These are phyloP conservation scores for Mrakia gelida DNA, from an alignment of 768 basidiomycete species.

Conservation along the genomic window DNA sequence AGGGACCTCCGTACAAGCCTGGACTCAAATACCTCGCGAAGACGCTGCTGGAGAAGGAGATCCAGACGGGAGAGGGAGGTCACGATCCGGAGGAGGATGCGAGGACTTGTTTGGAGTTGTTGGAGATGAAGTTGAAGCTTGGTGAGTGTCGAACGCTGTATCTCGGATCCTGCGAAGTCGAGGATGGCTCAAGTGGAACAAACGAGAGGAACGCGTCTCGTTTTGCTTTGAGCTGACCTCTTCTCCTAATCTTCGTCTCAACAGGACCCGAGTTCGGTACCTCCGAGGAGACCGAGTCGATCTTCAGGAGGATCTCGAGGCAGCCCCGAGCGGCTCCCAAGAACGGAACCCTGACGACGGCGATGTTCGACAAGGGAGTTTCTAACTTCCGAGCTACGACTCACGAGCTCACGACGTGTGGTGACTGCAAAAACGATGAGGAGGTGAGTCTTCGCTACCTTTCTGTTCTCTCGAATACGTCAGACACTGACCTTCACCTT, in stretches of 20 bases:
- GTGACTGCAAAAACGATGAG: constrained; percentile 51
- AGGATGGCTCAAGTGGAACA: neutral
- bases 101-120: constrained; percentile 73
- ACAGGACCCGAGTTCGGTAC: constrained; percentile 73
- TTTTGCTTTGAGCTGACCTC: neutral
- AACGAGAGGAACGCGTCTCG: neutral
- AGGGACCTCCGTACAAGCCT: constrained; percentile 88
- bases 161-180: too few relatives aligned
- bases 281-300: constrained; percentile 76
- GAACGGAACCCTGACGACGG: constrained; percentile 23
- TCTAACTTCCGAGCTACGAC: constrained; percentile 13
- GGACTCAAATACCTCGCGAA: constrained; percentile 95
- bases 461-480: neutral
- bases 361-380: constrained; percentile 29
- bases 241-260: neutral
- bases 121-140: constrained; percentile 72
- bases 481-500: neutral
- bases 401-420: constrained; percentile 4
- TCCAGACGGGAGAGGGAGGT: constrained; percentile 72
- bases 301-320: constrained; percentile 78
- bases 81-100: constrained; percentile 97
- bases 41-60: constrained; percentile 85
- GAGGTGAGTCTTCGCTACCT: constrained; percentile 53
- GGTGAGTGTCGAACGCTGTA: too few relatives aligned
- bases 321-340: constrained; percentile 30